Conservation (phyloP, 805 yeast genomes). For the Martiniozyma abietophila region DNA sequence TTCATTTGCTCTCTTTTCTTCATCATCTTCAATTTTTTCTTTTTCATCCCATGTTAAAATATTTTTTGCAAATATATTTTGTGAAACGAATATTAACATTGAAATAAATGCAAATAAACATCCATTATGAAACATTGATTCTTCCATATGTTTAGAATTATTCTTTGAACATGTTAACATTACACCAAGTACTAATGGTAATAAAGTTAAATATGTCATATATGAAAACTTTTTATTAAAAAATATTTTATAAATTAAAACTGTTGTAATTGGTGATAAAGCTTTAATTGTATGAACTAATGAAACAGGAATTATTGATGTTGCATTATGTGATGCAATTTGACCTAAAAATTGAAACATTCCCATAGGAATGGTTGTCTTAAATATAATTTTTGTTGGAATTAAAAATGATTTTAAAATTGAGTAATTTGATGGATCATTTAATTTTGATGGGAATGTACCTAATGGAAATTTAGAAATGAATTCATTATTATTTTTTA, state of each 20-base stretch:
- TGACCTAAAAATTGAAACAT: slow-evolving; percentile 89
- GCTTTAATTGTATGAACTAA: slow-evolving; percentile 92
- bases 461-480: slow-evolving; percentile 36
- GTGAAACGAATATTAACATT: slow-evolving; percentile 65
- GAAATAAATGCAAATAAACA: slow-evolving; percentile 42
- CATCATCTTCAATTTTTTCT: slow-evolving; percentile 13
- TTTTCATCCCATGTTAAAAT: slow-evolving; percentile 44
- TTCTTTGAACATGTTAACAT: slow-evolving; percentile 63
- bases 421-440: slow-evolving; percentile 24
- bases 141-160: slow-evolving; percentile 18
- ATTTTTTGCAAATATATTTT: slow-evolving; percentile 72
- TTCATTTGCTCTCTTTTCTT: slow-evolving; percentile 16
- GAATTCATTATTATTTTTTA: slow-evolving; percentile 12
- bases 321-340: slow-evolving; percentile 85
- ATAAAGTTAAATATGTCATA: slow-evolving; percentile 67
- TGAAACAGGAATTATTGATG: slow-evolving; percentile 86
- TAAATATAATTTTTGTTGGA: slow-evolving; percentile 44
- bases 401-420: slow-evolving; percentile 32
- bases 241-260: slow-evolving; percentile 58
- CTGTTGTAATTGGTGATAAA: slow-evolving; percentile 82
- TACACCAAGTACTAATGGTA: slow-evolving; percentile 78
- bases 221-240: slow-evolving; percentile 48
- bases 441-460: slow-evolving; percentile 35
- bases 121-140: slow-evolving; percentile 29
- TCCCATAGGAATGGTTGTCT: slow-evolving; percentile 88